Percentiles rank a stretch among this genome's conserved stretches.
Evolutionary conservation across 805 yeast species (phyloP).

Genomic region (Zygosaccharomyces kombuchaensis): DNA sequence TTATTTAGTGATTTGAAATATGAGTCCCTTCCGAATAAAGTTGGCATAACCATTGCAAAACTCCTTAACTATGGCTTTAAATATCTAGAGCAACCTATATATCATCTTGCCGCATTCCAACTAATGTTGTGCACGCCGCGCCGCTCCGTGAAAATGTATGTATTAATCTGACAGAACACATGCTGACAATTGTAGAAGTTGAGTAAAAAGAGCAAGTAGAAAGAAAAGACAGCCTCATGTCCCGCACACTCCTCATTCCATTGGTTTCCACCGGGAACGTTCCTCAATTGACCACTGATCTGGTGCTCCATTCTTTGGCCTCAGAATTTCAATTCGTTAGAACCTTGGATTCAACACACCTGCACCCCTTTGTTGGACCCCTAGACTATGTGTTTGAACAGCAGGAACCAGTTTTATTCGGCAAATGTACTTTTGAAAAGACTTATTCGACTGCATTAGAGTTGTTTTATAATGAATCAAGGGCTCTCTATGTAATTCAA

Average conservation of each 20-base stretch:
- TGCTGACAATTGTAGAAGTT: no score
- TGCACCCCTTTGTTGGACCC: conserved; percentile 85
- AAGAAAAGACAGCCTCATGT: conserved; percentile 16
- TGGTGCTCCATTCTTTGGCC: conserved; percentile 56
- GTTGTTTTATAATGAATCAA: conserved; percentile 44
- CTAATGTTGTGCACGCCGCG: no score
- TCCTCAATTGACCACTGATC: conserved; percentile 76
- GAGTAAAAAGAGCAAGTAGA: background rate
- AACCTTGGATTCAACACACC: conserved; percentile 51
- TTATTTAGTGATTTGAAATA: no score
- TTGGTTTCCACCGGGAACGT: conserved; percentile 83
- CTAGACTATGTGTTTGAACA: conserved; percentile 43
- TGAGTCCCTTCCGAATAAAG: no score
- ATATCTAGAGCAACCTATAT: no score
- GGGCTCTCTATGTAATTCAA: conserved; percentile 57
- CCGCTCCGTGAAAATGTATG: no score
- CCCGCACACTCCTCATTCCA: conserved; percentile 59
- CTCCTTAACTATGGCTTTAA: no score
- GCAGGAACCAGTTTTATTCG: conserved; percentile 15
- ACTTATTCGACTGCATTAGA: conserved; percentile 61
- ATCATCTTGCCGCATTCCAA: no score
- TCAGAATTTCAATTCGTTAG: conserved; percentile 48
- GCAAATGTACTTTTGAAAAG: conserved; percentile 11
- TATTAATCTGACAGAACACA: no score
- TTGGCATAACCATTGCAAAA: no score